Evolutionary conservation across 1,139 yeast genomes (phyloP).

Genomic region (Nakaseomyces sp.): DNA sequence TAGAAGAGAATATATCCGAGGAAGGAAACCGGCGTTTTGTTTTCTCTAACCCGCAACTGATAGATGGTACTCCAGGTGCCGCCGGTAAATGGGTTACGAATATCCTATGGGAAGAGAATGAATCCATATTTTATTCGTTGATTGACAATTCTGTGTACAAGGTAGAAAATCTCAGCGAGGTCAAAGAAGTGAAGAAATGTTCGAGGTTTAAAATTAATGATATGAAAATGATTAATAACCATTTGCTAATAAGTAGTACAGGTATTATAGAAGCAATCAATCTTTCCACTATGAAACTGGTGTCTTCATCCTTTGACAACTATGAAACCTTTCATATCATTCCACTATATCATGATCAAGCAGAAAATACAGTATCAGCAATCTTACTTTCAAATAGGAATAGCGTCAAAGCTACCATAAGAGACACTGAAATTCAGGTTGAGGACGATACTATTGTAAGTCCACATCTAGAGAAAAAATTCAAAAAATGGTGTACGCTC

Average conservation of each 20-base stretch:
- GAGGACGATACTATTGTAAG: slow-evolving; percentile 20
- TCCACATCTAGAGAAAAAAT: slow-evolving; percentile 25
- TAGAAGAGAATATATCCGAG: not conserved
- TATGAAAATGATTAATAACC: slow-evolving; percentile 12
- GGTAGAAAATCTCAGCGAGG: not conserved
- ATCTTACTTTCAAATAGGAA: slow-evolving; percentile 21
- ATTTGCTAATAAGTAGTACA: slow-evolving; percentile 15
- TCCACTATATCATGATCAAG: slow-evolving; percentile 13
- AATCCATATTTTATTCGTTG: slow-evolving; percentile 1
- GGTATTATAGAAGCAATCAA: slow-evolving; percentile 15
- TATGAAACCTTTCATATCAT: slow-evolving; percentile 20
- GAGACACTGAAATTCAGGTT: slow-evolving; percentile 9
- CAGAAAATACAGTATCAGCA: slow-evolving; percentile 10
- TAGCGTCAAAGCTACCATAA: slow-evolving; percentile 14
- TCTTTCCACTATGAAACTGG: slow-evolving; percentile 15
- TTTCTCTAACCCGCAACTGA: not conserved
- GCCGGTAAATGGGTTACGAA: slow-evolving; percentile 19
- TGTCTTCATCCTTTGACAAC: slow-evolving; percentile 10
- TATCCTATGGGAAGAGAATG: slow-evolving; percentile 16
- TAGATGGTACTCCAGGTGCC: not conserved
- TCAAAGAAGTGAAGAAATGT: slow-evolving; percentile 9
- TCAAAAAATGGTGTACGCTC: slow-evolving; percentile 25
- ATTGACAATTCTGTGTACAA: slow-evolving; percentile 17
- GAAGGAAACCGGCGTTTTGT: not conserved
- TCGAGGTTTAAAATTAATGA: slow-evolving; percentile 22